Conservation (phyloP, 2,329 filamentous ascomycete genomes). For the Xylaria sp. region DNA sequence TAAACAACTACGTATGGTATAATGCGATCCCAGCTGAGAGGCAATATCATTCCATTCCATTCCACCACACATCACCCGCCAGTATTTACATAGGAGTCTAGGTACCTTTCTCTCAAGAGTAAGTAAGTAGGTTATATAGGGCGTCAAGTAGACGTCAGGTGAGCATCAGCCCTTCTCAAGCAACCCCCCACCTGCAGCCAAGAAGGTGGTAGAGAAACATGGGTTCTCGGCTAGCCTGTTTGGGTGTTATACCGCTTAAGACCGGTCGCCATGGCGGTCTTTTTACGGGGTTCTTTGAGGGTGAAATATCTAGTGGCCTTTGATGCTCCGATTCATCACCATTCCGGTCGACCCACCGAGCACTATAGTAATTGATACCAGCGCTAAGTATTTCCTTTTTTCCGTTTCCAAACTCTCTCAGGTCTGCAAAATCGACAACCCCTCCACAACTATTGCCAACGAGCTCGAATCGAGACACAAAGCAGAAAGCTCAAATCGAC, state of each 20-base stretch:
- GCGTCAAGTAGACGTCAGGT: slow-evolving; percentile 25
- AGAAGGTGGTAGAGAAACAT: slow-evolving; percentile 24
- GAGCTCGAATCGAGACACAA: slow-evolving; percentile 12
- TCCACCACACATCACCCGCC: too few relatives aligned
- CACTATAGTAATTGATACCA: slow-evolving; percentile 20
- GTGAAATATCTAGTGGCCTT: slow-evolving; percentile 21
- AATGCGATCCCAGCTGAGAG: too few relatives aligned
- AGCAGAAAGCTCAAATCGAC: slow-evolving; percentile 1
- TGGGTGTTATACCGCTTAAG: slow-evolving; percentile 26
- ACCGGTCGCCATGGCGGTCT: slow-evolving; percentile 27
- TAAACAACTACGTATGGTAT: too few relatives aligned
- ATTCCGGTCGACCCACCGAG: slow-evolving; percentile 32
- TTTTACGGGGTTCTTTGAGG: slow-evolving; percentile 32
- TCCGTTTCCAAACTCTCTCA: slow-evolving; percentile 24
- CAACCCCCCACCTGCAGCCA: slow-evolving; percentile 23
- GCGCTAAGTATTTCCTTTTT: slow-evolving; percentile 31
- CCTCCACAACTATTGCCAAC: slow-evolving; percentile 18
- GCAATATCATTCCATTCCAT: background rate
- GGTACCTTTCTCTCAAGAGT: background rate
- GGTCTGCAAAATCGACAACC: slow-evolving; percentile 20
- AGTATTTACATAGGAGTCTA: background rate
- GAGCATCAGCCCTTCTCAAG: slow-evolving; percentile 24
- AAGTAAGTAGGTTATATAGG: too few relatives aligned
- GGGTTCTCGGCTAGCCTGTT: slow-evolving; percentile 28
- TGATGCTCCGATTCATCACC: slow-evolving; percentile 34